A percentile compares a stretch with the other conserved stretches of the same genome.
phyloP scores from a whole-genome alignment of 1,284 basidiomycete species.

The Entoloma clypeatum region DNA sequence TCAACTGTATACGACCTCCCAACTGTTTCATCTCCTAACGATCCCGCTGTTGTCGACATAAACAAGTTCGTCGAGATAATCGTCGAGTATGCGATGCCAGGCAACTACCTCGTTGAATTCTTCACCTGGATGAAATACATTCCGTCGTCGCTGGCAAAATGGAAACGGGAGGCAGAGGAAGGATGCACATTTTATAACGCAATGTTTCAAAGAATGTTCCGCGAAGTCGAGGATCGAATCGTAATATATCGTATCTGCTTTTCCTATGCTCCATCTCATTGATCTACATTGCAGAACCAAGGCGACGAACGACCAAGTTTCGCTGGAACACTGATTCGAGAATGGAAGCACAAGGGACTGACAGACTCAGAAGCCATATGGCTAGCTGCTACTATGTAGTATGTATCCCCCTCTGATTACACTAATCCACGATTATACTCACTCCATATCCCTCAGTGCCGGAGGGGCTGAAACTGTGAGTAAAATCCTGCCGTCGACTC shows the following conservation, averaged over 20 bases:
- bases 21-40: conserved; percentile 14
- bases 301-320: conserved; percentile 9
- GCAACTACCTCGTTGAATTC: conserved; percentile 27
- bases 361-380: conserved; percentile 11
- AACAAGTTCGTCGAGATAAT: conserved; percentile 17
- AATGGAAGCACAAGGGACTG: conserved; percentile 3
- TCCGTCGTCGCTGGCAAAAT: too few relatives aligned
- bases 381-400: conserved; percentile 13
- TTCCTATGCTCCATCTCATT: conserved; percentile 1
- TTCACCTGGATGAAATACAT: conserved; percentile 27
- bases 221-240: conserved; percentile 16
- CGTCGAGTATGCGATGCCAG: conserved; percentile 18
- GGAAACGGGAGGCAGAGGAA: conserved; percentile 23
- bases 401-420: conserved; percentile 1
- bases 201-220: conserved; percentile 17
- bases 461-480: conserved; percentile 9
- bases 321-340: conserved; percentile 1
- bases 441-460: background rate
- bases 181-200: conserved; percentile 14
- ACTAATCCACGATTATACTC: background rate
- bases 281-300: background rate
- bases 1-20: conserved; percentile 22
- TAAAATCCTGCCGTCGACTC: background rate
- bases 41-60: conserved; percentile 19
- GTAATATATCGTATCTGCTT: conserved; percentile 13